Conservation (phyloP, 2,329 filamentous ascomycete species). For the Golovinomyces cichoracearum region DNA sequence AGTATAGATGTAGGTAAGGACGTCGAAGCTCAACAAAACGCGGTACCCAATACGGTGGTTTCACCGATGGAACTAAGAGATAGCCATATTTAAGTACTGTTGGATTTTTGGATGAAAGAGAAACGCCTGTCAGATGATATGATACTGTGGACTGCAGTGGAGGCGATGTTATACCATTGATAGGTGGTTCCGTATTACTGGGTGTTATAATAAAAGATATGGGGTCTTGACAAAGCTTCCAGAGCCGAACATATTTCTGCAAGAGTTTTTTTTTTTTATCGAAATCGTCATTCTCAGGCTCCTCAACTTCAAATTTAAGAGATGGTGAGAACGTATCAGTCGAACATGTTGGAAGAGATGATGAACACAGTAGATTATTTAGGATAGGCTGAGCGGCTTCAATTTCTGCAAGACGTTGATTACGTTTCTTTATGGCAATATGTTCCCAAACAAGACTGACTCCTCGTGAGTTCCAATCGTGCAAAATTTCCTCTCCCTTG, state of each 20-base stretch:
- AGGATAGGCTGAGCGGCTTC: slow-evolving; percentile 46
- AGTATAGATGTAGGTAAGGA: slow-evolving; percentile 80
- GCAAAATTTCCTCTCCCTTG: slow-evolving; percentile 74
- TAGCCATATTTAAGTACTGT: slow-evolving; percentile 66
- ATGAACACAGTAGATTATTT: slow-evolving; percentile 23
- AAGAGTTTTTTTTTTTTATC: slow-evolving; percentile 19
- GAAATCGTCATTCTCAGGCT: slow-evolving; percentile 2
- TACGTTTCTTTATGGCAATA: slow-evolving; percentile 47
- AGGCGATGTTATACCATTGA: slow-evolving; percentile 24
- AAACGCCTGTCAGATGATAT: slow-evolving; percentile 48
- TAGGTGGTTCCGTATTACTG: slow-evolving; percentile 40
- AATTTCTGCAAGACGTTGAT: slow-evolving; percentile 50
- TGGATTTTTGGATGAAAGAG: slow-evolving; percentile 55
- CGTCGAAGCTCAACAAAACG: slow-evolving; percentile 77
- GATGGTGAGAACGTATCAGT: too few relatives aligned
- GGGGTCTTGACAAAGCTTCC: slow-evolving; percentile 14
- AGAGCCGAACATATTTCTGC: slow-evolving; percentile 16
- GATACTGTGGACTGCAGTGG: slow-evolving; percentile 9
- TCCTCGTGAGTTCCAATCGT: slow-evolving; percentile 65
- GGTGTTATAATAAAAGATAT: slow-evolving; percentile 27
- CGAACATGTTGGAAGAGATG: not conserved
- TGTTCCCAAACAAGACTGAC: slow-evolving; percentile 81
- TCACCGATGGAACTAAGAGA: slow-evolving; percentile 58
- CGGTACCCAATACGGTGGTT: slow-evolving; percentile 65
- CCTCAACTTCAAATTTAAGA: not conserved